Percentiles rank a stretch among this genome's conserved stretches.
Evolutionary conservation across 1,284 basidiomycete species (phyloP).

Genomic region (Calocybe gambosa): DNA sequence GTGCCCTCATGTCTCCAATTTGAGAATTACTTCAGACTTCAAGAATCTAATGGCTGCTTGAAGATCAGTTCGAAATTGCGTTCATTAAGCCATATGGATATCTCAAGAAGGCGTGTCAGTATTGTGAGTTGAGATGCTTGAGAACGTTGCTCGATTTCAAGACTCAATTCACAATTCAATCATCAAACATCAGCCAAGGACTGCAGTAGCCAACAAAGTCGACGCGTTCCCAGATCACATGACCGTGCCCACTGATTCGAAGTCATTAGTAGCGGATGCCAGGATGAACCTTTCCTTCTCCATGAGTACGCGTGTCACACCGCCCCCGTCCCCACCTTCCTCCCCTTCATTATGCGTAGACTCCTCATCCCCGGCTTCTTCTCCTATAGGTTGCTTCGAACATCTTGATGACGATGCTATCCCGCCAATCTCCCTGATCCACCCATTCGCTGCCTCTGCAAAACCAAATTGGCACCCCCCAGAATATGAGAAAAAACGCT

Average conservation of each 20-base stretch:
- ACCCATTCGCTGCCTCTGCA: conserved; percentile 31
- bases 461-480: conserved; percentile 23
- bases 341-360: conserved; percentile 24
- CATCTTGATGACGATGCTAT: conserved; percentile 12
- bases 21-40: too few species aligned
- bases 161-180: too few species aligned
- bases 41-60: too few species aligned
- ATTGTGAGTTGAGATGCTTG: too few species aligned
- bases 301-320: background rate
- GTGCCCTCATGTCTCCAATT: too few species aligned
- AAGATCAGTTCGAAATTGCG: too few species aligned
- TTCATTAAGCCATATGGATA: too few species aligned
- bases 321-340: conserved; percentile 27
- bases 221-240: conserved; percentile 15
- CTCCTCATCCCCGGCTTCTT: conserved; percentile 36
- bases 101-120: too few species aligned
- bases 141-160: too few species aligned
- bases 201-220: background rate
- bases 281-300: background rate
- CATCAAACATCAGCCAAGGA: too few species aligned
- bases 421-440: conserved; percentile 7
- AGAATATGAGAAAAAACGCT: conserved; percentile 22
- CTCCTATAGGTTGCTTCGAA: conserved; percentile 17
- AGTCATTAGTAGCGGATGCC: too few species aligned
- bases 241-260: conserved; percentile 14